Evolutionary conservation across 1,284 basidiomycete genomes (phyloP).

Genomic region (Vanrija pseudolonga): DNA sequence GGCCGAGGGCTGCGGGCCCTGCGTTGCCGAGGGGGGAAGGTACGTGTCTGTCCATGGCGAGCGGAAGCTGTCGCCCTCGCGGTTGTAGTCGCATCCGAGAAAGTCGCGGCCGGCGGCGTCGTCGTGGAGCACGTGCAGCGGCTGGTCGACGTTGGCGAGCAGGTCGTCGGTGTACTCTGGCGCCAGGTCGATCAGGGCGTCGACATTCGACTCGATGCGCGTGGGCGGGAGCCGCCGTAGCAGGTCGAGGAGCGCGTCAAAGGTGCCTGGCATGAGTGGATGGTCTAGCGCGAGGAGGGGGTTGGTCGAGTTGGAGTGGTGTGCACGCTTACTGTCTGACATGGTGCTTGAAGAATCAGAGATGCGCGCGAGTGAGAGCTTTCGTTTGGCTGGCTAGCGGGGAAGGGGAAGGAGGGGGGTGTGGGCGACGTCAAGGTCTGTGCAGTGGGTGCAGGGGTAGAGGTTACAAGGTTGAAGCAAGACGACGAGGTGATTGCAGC

Average conservation of each 20-base stretch:
- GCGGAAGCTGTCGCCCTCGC: constrained; percentile 90
- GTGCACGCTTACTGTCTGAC: too few relatives aligned
- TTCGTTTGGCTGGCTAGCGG: too few relatives aligned
- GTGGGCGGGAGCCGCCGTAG: constrained; percentile 92
- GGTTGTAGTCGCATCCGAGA: constrained; percentile 95
- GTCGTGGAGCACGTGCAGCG: constrained; percentile 78
- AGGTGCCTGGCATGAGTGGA: constrained; percentile 16
- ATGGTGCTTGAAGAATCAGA: too few relatives aligned
- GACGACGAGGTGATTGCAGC: too few relatives aligned
- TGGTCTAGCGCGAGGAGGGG: too few relatives aligned
- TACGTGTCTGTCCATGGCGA: constrained; percentile 98
- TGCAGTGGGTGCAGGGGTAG: too few relatives aligned
- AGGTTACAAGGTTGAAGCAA: too few relatives aligned
- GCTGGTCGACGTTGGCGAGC: constrained; percentile 91
- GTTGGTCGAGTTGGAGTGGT: too few relatives aligned
- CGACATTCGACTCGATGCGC: constrained; percentile 83
- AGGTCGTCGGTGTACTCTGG: constrained; percentile 97
- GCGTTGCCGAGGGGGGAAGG: constrained; percentile 66
- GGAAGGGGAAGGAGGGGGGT: too few relatives aligned
- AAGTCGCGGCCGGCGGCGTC: constrained; percentile 72
- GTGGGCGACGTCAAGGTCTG: too few relatives aligned
- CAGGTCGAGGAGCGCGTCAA: constrained; percentile 90
- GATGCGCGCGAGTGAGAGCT: too few relatives aligned
- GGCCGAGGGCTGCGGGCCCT: constrained; percentile 77
- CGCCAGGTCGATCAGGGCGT: constrained; percentile 72